phyloP scores from a whole-genome alignment of 345 rosid species.

The Kernera saxatilis region DNA sequence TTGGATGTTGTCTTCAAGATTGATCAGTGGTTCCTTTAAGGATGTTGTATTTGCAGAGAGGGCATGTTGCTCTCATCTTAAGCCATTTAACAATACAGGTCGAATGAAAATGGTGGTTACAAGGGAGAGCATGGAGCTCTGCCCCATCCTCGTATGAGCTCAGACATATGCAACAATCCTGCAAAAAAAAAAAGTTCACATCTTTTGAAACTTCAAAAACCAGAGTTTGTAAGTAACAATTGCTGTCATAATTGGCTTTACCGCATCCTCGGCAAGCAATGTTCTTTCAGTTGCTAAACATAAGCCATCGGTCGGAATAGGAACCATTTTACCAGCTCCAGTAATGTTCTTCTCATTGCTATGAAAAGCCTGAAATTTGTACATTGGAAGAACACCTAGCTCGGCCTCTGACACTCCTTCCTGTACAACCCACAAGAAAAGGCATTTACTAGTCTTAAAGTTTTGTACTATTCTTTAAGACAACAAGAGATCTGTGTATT shows the following conservation, averaged over 20 bases:
- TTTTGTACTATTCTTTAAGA: background rate
- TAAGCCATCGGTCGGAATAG: conserved; percentile 46
- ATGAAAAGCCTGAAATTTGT: conserved; percentile 46
- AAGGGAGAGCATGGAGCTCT: conserved; percentile 85
- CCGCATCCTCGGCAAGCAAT: conserved; percentile 84
- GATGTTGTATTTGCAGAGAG: conserved; percentile 94
- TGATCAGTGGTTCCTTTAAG: conserved; percentile 75
- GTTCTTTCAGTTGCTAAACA: conserved; percentile 69
- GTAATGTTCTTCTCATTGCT: conserved; percentile 42
- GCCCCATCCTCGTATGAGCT: conserved; percentile 74
- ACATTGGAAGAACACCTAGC: conserved; percentile 66
- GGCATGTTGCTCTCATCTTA: conserved; percentile 95
- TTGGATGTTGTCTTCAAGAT: conserved; percentile 33
- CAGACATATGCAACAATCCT: conserved; percentile 97
- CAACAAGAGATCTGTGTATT: background rate
- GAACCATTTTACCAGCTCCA: conserved; percentile 89
- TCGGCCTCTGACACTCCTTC: conserved; percentile 99
- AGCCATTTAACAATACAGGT: conserved; percentile 91
- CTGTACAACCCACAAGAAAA: conserved; percentile 27
- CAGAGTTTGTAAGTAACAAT: background rate
- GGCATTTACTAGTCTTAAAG: background rate
- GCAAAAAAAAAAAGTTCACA: background rate
- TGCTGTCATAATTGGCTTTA: conserved; percentile 29
- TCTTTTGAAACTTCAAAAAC: background rate
- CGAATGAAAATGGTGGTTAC: conserved; percentile 91